These are phyloP conservation scores for Iberis pinnata DNA, from an alignment of 345 rosid genomes.

Conservation along the genomic window DNA sequence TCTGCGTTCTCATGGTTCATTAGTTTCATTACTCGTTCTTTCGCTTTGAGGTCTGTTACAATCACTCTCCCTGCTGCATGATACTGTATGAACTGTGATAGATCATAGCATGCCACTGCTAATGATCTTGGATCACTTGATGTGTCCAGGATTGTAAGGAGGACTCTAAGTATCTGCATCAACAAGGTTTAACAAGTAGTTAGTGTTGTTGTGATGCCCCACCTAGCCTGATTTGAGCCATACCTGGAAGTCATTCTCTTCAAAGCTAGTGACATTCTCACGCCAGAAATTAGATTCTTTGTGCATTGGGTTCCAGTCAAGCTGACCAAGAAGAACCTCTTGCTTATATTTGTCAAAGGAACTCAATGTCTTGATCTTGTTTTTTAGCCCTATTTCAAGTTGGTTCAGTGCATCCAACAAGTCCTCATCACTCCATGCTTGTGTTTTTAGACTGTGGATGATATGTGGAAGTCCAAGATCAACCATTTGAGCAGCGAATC, in stretches of 20 bases:
- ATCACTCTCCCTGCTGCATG: constrained; percentile 92
- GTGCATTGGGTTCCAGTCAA: constrained; percentile 99
- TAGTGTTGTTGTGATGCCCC: background rate
- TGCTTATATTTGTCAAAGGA: constrained; percentile 94
- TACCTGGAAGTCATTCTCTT: constrained; percentile 96
- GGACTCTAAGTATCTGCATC: constrained; percentile 84
- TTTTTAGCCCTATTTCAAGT: constrained; percentile 75
- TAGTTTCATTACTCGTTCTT: constrained; percentile 82
- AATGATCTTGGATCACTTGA: constrained; percentile 79
- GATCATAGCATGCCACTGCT: constrained; percentile 88
- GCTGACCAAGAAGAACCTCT: constrained; percentile 91
- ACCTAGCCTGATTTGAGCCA: background rate
- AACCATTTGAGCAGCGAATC: constrained; percentile 92
- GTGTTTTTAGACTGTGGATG: constrained; percentile 78
- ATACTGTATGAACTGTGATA: constrained; percentile 87
- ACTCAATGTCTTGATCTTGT: constrained; percentile 75
- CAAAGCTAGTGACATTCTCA: constrained; percentile 71
- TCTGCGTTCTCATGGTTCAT: constrained; percentile 80
- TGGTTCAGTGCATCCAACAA: constrained; percentile 75
- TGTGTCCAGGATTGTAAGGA: constrained; percentile 78
- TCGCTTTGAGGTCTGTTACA: constrained; percentile 79
- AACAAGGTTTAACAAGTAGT: constrained; percentile 2
- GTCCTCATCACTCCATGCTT: constrained; percentile 99
- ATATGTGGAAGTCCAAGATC: constrained; percentile 89
- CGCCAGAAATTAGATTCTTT: constrained; percentile 92